These are phyloP conservation scores for Microsporum audouinii DNA, from an alignment of 2,329 filamentous ascomycete species.

Conservation along the genomic window DNA sequence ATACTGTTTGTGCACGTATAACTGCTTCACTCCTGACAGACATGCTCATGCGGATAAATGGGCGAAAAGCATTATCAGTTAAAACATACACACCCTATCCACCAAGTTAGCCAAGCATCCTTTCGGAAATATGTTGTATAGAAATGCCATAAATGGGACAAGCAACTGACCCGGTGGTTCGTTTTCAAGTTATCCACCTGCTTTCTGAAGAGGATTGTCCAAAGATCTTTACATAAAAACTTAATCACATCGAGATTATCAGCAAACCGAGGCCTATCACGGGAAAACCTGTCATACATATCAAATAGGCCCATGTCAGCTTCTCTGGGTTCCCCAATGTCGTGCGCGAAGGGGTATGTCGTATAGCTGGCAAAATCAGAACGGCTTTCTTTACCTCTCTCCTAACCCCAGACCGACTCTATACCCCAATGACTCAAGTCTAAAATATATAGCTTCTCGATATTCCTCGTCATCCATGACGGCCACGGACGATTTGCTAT, in stretches of 20 bases:
- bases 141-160: conserved; percentile 5
- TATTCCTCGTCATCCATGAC: conserved; percentile 54
- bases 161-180: conserved; percentile 63
- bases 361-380: neutral
- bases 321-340: neutral
- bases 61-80: conserved; percentile 84
- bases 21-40: conserved; percentile 63
- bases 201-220: conserved; percentile 88
- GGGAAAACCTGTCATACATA: conserved; percentile 25
- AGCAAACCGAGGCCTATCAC: conserved; percentile 72
- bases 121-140: neutral
- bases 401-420: conserved; percentile 84
- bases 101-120: neutral
- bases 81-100: conserved; percentile 81
- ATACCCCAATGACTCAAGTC: conserved; percentile 77
- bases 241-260: conserved; percentile 95
- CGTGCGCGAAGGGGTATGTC: neutral
- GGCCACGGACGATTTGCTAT: conserved; percentile 14
- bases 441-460: conserved; percentile 71
- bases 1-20: conserved; percentile 64
- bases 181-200: conserved; percentile 98
- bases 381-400: conserved; percentile 52
- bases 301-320: neutral
- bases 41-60: conserved; percentile 79
- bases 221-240: conserved; percentile 96